Percentiles rank a stretch among this genome's conserved stretches.
Conservation (phyloP, 2,329 filamentous ascomycete species). For the Cadophora sp. region DNA sequence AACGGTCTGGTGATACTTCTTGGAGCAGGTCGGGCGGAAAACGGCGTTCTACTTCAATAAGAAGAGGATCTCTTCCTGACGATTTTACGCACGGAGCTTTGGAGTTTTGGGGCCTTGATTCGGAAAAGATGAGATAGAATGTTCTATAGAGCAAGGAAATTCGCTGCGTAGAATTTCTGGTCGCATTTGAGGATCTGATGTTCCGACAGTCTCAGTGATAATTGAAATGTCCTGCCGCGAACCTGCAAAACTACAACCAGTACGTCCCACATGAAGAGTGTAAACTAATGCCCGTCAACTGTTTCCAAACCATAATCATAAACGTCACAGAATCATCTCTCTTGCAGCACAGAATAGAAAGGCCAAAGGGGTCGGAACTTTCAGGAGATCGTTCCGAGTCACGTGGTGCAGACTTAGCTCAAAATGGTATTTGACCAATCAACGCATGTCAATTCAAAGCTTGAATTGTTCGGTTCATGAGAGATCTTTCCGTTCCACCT, state of each 20-base stretch:
- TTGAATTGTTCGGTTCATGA: constrained; percentile 23
- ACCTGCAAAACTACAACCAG: not conserved
- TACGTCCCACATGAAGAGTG: not conserved
- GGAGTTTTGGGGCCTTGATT: constrained; percentile 19
- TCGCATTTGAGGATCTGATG: not conserved
- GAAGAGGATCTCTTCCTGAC: constrained; percentile 6
- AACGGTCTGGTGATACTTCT: not conserved
- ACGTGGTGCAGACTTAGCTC: constrained; percentile 13
- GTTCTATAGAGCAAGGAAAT: not conserved
- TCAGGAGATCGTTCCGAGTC: not conserved
- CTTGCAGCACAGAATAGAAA: too few species aligned
- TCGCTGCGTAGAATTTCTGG: not conserved
- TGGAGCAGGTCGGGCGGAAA: not conserved
- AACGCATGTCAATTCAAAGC: constrained; percentile 35
- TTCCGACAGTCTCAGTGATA: not conserved
- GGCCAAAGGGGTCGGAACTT: not conserved
- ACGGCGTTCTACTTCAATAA: constrained; percentile 12
- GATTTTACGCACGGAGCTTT: constrained; percentile 17
- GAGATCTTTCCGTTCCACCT: constrained; percentile 24
- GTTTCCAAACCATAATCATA: not conserved
- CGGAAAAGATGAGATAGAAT: not conserved
- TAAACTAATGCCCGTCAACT: not conserved
- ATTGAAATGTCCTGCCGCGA: too few species aligned
- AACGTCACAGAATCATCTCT: not conserved
- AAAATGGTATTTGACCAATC: constrained; percentile 36